Base-by-base conservation (phyloP, 495 filamentous ascomycete genomes). In the Darksidea phi region DNA sequence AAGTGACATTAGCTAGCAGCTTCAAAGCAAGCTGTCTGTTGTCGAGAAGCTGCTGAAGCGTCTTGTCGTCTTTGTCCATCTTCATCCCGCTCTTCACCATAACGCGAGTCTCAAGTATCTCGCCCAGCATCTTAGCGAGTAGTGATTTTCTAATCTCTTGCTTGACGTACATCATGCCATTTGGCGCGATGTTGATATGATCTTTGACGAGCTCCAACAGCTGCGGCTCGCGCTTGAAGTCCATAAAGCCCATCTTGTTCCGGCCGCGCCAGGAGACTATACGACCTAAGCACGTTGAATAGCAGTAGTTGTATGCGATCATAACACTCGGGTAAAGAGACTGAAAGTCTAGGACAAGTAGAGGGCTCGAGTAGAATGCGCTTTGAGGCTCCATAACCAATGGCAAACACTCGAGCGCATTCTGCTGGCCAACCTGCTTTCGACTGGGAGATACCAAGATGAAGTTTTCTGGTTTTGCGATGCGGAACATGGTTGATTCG, bases 41-140 rank as follows among this genome's bases (percentile, higher is more conserved):
- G 78, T 97, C 94, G 8, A 97, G 81, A 13, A 97, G 84, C 48
- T 88, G 84, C 69, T 97, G 91, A 21, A 97, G 72, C 1, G 84
- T 81, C 65, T 84, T 91, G 75, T 97, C 94, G 61, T 96, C 86
- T 71, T 92, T 95, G 73, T 96, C 89, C 54, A 83, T 74, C 72
- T 97, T 96, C 95, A 97, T 97, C 21, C 94, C 94, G 57, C 84
- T 87, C 76, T 98, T 98, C 47, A 98, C 90, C 94, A 98, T 98
- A 21, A 98, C 88, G 48, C 94, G 86, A 20, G 94, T 97, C 72
- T 97, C 95, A 20, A 98, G 80, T 43, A 98, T 95, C 74, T 98
- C 94, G 13, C 87, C 85, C 62, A 98, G 77, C 94, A 98, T 98
- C 73, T 95, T 96, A 6, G 94, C 95, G 1, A 98, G 78, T 8